Evolutionary conservation across 805 yeast genomes (phyloP).

Genomic region (Kuraishia borneana): DNA sequence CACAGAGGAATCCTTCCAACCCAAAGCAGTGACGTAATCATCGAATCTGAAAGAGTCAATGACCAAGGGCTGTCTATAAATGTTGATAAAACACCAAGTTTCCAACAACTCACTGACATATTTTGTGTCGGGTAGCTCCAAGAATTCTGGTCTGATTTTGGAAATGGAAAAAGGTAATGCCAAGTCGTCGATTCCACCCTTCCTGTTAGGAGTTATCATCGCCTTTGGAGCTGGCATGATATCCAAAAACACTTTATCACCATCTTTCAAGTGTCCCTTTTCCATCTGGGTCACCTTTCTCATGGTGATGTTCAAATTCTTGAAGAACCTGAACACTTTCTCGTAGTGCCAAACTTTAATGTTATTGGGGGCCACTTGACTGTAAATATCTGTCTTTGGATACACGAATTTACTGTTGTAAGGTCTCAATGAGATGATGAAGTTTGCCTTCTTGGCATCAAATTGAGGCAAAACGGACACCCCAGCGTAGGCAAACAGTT

Average conservation of each 20-base stretch:
- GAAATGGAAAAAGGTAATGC: slow-evolving; percentile 15
- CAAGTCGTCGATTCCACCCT: slow-evolving; percentile 17
- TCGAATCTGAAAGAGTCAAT: slow-evolving; percentile 75
- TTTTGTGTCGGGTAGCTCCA: slow-evolving; percentile 10
- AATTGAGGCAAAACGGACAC: slow-evolving; percentile 32
- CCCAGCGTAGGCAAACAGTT: slow-evolving; percentile 35
- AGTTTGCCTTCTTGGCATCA: slow-evolving; percentile 30
- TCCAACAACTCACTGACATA: slow-evolving; percentile 41
- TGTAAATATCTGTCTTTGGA: slow-evolving; percentile 32
- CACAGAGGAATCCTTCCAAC: slow-evolving; percentile 30
- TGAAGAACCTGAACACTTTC: slow-evolving; percentile 43
- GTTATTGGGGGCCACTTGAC: slow-evolving; percentile 29
- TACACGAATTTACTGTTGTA: slow-evolving; percentile 25
- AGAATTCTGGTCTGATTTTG: slow-evolving; percentile 13
- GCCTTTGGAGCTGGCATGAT: not conserved
- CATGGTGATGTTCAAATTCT: slow-evolving; percentile 32
- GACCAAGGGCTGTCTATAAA: slow-evolving; percentile 50
- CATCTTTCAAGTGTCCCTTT: slow-evolving; percentile 3
- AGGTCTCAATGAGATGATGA: slow-evolving; percentile 34
- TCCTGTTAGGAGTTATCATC: not conserved
- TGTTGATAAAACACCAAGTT: slow-evolving; percentile 65
- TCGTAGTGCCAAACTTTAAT: slow-evolving; percentile 53
- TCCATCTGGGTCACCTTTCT: slow-evolving; percentile 20
- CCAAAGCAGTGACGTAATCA: slow-evolving; percentile 52
- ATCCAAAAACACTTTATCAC: not conserved